Percentiles rank a stretch among this genome's conserved stretches.
Conservation (phyloP, 306 rosid species). For the Erythrophleum fordii region DNA sequence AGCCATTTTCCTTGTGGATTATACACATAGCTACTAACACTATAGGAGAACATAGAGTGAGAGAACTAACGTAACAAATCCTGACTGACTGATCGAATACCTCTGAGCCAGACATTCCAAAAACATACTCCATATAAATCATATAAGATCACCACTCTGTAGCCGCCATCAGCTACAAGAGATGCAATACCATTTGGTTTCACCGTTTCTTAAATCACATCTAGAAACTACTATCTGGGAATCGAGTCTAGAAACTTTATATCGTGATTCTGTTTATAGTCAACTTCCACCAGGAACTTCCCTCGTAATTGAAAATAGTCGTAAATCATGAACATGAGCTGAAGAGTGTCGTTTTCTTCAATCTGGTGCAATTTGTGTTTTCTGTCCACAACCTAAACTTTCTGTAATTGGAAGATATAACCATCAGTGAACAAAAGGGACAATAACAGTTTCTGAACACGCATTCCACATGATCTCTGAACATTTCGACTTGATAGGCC, state of each 20-base stretch:
- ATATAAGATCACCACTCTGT: background rate
- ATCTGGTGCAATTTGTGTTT: background rate
- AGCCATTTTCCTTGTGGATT: background rate
- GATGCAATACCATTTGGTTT: background rate
- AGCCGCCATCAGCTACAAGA: slow-evolving; percentile 1
- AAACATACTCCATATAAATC: slow-evolving; percentile 3
- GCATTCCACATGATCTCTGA: slow-evolving; percentile 5
- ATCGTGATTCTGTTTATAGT: slow-evolving; percentile 8
- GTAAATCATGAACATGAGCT: background rate
- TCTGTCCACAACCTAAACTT: slow-evolving; percentile 6
- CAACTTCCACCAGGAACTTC: slow-evolving; percentile 22
- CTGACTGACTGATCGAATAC: background rate
- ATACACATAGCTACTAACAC: slow-evolving; percentile 4
- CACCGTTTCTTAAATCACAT: background rate
- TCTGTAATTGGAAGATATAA: slow-evolving; percentile 6
- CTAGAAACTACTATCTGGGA: slow-evolving; percentile 1
- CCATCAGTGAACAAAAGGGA: slow-evolving; percentile 21
- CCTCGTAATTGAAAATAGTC: background rate
- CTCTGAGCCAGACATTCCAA: slow-evolving; percentile 10
- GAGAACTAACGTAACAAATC: slow-evolving; percentile 6
- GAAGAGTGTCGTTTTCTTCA: slow-evolving; percentile 7
- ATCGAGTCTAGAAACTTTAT: slow-evolving; percentile 16
- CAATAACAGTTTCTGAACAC: slow-evolving; percentile 7
- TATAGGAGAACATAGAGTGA: background rate
- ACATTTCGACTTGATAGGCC: slow-evolving; percentile 23